Conservation (phyloP, 1,284 basidiomycete species). For the Boletus coffeatus region DNA sequence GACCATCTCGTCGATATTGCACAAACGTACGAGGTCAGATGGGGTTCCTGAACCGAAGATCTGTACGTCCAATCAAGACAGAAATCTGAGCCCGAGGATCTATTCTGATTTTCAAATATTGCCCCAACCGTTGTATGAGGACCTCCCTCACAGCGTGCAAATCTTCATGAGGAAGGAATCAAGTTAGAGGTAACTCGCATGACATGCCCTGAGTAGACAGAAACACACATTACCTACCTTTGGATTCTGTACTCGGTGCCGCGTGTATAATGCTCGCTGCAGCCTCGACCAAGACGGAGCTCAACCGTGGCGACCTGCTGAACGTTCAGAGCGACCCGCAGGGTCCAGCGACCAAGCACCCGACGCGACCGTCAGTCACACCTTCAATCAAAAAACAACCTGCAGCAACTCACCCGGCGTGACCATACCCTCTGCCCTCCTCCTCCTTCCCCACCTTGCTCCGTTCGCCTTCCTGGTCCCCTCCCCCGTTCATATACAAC, state of each 20-base stretch:
- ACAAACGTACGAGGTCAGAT: constrained; percentile 47
- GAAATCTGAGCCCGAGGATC: not conserved
- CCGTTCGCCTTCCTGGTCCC: not conserved
- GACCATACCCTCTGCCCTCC: not conserved
- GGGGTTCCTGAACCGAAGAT: constrained; percentile 59
- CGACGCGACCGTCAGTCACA: constrained; percentile 7
- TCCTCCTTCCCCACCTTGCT: not conserved
- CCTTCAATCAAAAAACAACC: not conserved
- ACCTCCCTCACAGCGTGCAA: constrained; percentile 48
- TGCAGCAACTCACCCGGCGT: constrained; percentile 15
- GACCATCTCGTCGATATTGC: constrained; percentile 51
- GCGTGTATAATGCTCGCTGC: constrained; percentile 62
- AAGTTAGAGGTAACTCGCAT: constrained; percentile 3
- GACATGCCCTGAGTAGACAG: not conserved
- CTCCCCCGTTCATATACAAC: not conserved
- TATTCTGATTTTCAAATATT: not conserved
- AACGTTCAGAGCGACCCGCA: not conserved
- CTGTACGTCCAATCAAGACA: constrained; percentile 40
- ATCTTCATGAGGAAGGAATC: constrained; percentile 36
- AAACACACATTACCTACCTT: constrained; percentile 38
- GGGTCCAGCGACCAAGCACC: constrained; percentile 3
- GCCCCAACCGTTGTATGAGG: constrained; percentile 46
- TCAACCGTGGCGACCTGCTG: constrained; percentile 34
- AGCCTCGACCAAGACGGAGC: constrained; percentile 53
- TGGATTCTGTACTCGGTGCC: constrained; percentile 48